These are phyloP conservation scores for Mortierella alpina DNA, from an alignment of 192 early-diverging fungal genomes.

Conservation along the genomic window DNA sequence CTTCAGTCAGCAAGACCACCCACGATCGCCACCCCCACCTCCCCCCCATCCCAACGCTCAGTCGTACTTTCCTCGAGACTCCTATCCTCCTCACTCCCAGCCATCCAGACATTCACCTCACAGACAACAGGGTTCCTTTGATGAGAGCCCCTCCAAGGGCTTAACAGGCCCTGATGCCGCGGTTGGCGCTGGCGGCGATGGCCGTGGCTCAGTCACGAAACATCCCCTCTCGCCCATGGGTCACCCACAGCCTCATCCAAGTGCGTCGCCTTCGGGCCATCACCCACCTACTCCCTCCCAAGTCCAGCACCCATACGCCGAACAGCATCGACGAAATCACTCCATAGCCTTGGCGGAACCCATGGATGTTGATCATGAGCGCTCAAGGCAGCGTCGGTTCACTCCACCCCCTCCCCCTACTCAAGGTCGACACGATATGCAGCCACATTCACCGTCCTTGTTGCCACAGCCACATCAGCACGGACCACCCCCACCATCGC, in stretches of 20 bases:
- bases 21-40: constrained; percentile 21
- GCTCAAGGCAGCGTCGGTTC: constrained; percentile 5
- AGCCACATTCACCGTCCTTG: background rate
- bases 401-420: constrained; percentile 5
- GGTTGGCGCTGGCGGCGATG: background rate
- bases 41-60: constrained; percentile 3
- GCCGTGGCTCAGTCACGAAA: constrained; percentile 19
- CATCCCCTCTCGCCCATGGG: constrained; percentile 30
- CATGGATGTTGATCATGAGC: constrained; percentile 4
- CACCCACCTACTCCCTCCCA: constrained; percentile 6
- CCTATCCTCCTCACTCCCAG: constrained; percentile 6
- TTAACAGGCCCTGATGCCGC: constrained; percentile 2
- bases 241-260: constrained; percentile 9
- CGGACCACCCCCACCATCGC: background rate
- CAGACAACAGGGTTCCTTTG: constrained; percentile 24
- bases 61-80: constrained; percentile 20
- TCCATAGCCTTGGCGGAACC: background rate
- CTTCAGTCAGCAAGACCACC: constrained; percentile 24
- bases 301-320: constrained; percentile 6
- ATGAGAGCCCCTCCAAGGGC: constrained; percentile 6
- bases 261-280: background rate
- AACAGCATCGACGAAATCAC: constrained; percentile 12
- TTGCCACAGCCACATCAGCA: background rate
- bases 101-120: background rate
- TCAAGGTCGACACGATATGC: background rate